Conservation (phyloP, 2,329 filamentous ascomycete genomes). For the Didymella lethalis region DNA sequence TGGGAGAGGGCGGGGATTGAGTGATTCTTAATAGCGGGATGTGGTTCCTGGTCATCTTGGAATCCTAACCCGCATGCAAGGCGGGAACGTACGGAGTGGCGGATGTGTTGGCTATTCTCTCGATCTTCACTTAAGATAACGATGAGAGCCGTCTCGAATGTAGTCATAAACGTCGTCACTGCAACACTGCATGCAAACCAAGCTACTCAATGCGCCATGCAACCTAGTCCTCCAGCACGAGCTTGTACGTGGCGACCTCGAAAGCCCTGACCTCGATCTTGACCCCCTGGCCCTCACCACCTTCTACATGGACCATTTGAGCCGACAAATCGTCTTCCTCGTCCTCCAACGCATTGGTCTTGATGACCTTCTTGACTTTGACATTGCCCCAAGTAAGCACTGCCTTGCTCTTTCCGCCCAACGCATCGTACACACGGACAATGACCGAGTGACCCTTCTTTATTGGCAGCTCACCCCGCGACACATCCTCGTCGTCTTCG, state of each 20-base stretch:
- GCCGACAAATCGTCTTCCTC: constrained; percentile 65
- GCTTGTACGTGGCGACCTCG: constrained; percentile 82
- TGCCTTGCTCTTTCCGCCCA: constrained; percentile 81
- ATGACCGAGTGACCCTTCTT: constrained; percentile 81
- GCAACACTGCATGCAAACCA: too few relatives aligned
- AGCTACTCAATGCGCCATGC: too few relatives aligned
- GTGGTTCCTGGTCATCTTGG: too few relatives aligned
- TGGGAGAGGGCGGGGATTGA: neutral
- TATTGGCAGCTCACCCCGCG: constrained; percentile 60
- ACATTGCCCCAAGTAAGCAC: constrained; percentile 71
- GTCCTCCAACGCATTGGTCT: constrained; percentile 89
- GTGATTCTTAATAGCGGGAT: neutral
- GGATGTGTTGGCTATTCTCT: too few relatives aligned
- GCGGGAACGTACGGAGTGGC: too few relatives aligned
- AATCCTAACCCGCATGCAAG: too few relatives aligned
- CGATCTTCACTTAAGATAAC: too few relatives aligned
- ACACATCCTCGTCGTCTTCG: constrained; percentile 64
- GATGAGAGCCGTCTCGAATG: too few relatives aligned
- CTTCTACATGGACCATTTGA: constrained; percentile 53
- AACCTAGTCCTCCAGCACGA: constrained; percentile 47
- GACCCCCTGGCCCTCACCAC: constrained; percentile 61
- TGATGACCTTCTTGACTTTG: constrained; percentile 77
- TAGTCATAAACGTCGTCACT: too few relatives aligned
- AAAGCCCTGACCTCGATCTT: constrained; percentile 71
- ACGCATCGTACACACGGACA: constrained; percentile 83